Evolutionary conservation across 257 asterid genomes (phyloP), one percentile per base, ranked within the genome.

Genomic region (Paulownia fortunei): DNA sequence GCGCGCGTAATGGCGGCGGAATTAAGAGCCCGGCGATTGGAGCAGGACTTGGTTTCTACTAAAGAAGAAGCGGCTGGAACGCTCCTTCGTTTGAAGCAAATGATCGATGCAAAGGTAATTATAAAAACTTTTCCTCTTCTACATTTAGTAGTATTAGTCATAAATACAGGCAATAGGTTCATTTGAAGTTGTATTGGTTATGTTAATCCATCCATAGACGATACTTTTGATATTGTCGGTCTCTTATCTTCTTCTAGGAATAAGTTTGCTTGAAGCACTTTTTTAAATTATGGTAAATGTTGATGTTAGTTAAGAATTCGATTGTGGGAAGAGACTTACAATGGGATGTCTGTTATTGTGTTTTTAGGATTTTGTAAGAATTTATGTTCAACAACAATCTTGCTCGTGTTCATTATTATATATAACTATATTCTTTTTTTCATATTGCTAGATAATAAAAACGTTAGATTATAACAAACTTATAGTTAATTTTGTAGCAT

Each of bases 1-100:
- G 90, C 87, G 84, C 91, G 96, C 6, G 92, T 93, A 5, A 83
- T 93, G 91, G 88, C 68, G 69, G 89, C 96, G 52, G 92, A 93
- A 34, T 24, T 80, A 11, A 84, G 86, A 76, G 80, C 94, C 30
- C 86, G 88, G 36, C 75, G 76, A 73, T 80, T 78, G 69, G 87
- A 91, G 86, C 82, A 82, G 77, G 88, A 91, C 34, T 47, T 91
- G 76, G 51, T 68, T 63, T 85, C 80, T 8, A 78, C 90, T 0
- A 91, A 85, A 73, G 91, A 84, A n/a, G 93, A 84, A 69, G 89
- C 96, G 3, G 52, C 88, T 68, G 84, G 80, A 55, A 81, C 91
- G 89, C 87, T 93, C 2, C 82, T 88, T 76, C 93, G 89, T 10
- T 78, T 90, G 77, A 93, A 90, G 78, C 91, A 72, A 56, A 86